Evolutionary conservation across 768 basidiomycete genomes (phyloP), one percentile per base, ranked within the genome.

Genomic region (Hygrocybe punicea): DNA sequence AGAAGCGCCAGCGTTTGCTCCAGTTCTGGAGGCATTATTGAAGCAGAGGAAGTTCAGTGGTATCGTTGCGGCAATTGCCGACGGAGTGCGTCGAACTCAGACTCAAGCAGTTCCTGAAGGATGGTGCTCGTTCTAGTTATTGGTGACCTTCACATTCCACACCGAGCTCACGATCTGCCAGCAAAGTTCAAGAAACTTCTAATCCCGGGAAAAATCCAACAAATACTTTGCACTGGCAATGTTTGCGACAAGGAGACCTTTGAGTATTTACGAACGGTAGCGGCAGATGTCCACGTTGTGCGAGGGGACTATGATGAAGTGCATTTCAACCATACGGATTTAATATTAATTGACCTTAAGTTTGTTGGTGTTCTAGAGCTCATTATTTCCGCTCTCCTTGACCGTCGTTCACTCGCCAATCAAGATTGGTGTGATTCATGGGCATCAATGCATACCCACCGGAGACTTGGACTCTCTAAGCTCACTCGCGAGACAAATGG

Each of bases 281-380:
- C 91, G 16, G 85, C 91, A 9, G 97, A 98, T 66, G 91, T 98
- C 6, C 82, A 91, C 62, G 88, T 93, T 42, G 96, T 95, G 2
- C 81, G 86, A 63, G 97, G 97, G 3, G 97, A 98, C 70, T 97
- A 92, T 65, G 97, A 99, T 68, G 95, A 98, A 78, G 93, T 93
- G 67, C 58, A 77, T 29, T 29, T 71, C 23, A 17, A 2, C n/a
- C n/a, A n/a, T 23, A 29, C 33, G 39, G 10, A 24, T 33, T 11
- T 23, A 23, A n/a, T n/a, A 23, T 10, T n/a, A 6, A 24, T 21
- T 44, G 29, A 33, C 17, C 4, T 48, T 21, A 33, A 35, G 51
- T 36, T 23, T 24, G 39, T 11, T 25, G 25, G 9, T 50, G 24
- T 46, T 14, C 48, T 47, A 85, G 85, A 83, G 81, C 68, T 76